Evolutionary conservation across 23 red algal species (phyloP).

Genomic region (Cyanidioschyzon merolae): DNA sequence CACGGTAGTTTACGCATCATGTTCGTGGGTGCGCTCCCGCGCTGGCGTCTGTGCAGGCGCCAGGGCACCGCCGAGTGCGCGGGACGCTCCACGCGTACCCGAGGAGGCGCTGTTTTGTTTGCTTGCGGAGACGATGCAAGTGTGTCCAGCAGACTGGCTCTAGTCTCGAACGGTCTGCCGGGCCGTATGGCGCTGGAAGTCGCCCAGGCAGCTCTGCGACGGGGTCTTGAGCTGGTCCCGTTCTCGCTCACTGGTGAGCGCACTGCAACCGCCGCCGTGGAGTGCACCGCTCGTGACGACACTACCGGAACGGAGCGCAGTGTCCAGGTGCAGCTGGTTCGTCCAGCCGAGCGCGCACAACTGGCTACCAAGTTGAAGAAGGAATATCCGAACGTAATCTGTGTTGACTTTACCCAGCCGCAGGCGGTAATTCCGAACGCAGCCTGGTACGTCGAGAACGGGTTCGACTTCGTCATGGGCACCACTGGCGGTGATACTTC

Average conservation of each 20-base stretch:
- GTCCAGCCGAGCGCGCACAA: conserved; percentile 13
- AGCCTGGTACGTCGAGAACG: conserved; percentile 32
- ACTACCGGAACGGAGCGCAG: conserved; percentile 26
- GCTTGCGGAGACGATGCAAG: background rate
- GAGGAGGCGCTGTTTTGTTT: background rate
- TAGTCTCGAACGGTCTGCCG: conserved; percentile 94
- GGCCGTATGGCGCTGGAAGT: conserved; percentile 77
- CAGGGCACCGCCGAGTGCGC: too few relatives aligned
- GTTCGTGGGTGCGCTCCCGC: too few relatives aligned
- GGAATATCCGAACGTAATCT: conserved; percentile 28
- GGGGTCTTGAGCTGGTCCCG: conserved; percentile 39
- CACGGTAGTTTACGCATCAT: too few relatives aligned
- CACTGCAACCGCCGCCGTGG: background rate
- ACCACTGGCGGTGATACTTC: conserved; percentile 77
- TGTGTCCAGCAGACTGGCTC: conserved; percentile 1
- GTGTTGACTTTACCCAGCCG: conserved; percentile 94
- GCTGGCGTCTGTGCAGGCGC: too few relatives aligned
- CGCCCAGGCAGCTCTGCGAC: conserved; percentile 42
- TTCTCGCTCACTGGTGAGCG: conserved; percentile 25
- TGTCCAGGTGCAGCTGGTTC: background rate
- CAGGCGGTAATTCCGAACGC: conserved; percentile 64
- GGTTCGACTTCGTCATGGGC: conserved; percentile 78
- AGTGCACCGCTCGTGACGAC: conserved; percentile 21
- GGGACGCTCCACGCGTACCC: too few relatives aligned
- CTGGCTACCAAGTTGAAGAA: background rate